These are phyloP conservation scores for Russula earlei DNA, from an alignment of 768 basidiomycete genomes.

Conservation along the genomic window DNA sequence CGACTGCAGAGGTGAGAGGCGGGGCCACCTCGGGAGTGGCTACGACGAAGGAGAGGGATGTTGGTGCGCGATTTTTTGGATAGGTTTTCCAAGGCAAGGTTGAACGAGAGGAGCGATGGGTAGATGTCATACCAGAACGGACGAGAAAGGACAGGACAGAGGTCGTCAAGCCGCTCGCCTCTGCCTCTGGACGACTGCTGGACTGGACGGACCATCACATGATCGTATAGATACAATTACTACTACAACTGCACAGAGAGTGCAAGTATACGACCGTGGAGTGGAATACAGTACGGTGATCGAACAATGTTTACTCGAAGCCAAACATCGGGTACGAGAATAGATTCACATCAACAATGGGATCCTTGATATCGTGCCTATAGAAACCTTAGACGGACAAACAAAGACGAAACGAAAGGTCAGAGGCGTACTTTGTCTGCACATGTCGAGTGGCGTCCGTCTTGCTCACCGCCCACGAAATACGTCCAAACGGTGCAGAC, in stretches of 20 bases:
- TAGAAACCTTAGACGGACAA: neutral
- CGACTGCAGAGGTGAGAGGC: slow-evolving; percentile 12
- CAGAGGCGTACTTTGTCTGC: neutral
- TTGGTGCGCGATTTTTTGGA: slow-evolving; percentile 13
- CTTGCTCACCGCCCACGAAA: neutral
- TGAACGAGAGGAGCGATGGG: slow-evolving; percentile 6
- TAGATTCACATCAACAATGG: neutral
- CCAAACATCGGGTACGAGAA: neutral
- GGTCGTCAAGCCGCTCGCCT: neutral
- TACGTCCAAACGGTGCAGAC: neutral
- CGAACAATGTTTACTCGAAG: too few relatives aligned
- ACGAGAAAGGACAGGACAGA: neutral
- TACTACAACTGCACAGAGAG: too few relatives aligned
- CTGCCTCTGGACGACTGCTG: neutral
- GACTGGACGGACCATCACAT: too few relatives aligned
- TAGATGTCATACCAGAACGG: slow-evolving; percentile 9
- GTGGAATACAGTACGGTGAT: too few relatives aligned
- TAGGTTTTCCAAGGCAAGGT: slow-evolving; percentile 7
- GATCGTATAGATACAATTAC: too few relatives aligned
- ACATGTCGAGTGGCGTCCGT: neutral
- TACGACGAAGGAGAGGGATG: slow-evolving; percentile 16
- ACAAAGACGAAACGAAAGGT: neutral
- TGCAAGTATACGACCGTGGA: too few relatives aligned
- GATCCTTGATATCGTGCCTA: slow-evolving; percentile 5
- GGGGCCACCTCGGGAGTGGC: slow-evolving; percentile 10